Evolutionary conservation across 2,329 filamentous ascomycete genomes (phyloP).

Genomic region (Amesomyces nigricolor): DNA sequence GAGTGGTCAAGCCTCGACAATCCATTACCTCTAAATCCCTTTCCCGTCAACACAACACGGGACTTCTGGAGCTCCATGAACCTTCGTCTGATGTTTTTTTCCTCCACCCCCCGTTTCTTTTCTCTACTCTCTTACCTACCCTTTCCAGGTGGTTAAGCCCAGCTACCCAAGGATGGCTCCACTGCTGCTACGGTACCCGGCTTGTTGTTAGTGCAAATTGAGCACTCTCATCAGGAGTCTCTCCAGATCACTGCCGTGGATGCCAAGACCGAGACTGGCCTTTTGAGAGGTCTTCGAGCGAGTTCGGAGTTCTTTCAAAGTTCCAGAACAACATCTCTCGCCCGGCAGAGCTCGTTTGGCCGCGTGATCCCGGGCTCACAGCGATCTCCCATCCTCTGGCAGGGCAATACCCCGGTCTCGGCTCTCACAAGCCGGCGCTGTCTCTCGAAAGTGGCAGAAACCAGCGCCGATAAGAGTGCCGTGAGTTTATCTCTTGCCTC

Average conservation of each 20-base stretch:
- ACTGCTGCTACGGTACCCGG: constrained; percentile 1
- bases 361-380: constrained; percentile 1
- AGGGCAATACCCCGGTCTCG: constrained; percentile 2
- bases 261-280: not conserved
- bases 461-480: constrained; percentile 9
- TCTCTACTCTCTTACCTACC: not conserved
- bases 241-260: too few relatives aligned
- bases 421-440: not conserved
- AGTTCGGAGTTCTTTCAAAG: not conserved
- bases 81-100: too few relatives aligned
- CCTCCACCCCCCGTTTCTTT: not conserved
- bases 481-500: constrained; percentile 1
- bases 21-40: too few relatives aligned
- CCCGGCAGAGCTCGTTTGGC: not conserved
- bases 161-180: not conserved
- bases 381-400: not conserved
- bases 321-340: not conserved
- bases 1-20: too few relatives aligned
- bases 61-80: too few relatives aligned
- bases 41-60: too few relatives aligned
- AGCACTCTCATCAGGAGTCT: too few relatives aligned
- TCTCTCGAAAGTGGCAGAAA: not conserved
- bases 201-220: not conserved
- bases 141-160: not conserved
- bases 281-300: not conserved